phyloP scores from a whole-genome alignment of 164 flowering plant species.

The Tetrastigma voinierianum region DNA sequence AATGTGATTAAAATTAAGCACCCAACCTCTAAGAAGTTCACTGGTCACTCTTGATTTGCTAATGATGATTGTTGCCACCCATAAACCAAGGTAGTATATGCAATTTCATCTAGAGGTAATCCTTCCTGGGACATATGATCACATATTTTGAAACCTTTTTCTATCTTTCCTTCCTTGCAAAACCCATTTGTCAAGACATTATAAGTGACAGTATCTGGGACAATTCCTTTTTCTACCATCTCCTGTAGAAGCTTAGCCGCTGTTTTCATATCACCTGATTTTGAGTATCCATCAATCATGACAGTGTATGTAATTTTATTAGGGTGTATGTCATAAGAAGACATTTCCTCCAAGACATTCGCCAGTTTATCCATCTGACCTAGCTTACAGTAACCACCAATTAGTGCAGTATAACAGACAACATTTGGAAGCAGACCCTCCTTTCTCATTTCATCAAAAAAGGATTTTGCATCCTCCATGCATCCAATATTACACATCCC shows the following conservation, averaged over 20 bases:
- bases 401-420: constrained; percentile 64
- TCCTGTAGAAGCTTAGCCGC: constrained; percentile 50
- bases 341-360: constrained; percentile 51
- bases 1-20: too few relatives aligned
- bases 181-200: constrained; percentile 47
- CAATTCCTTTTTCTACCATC: constrained; percentile 56
- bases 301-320: constrained; percentile 70
- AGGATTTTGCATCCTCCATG: constrained; percentile 44
- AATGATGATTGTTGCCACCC: constrained; percentile 21
- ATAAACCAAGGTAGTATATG: constrained; percentile 54
- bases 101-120: constrained; percentile 44
- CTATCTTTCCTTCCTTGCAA: constrained; percentile 46
- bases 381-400: constrained; percentile 64
- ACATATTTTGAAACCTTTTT: constrained; percentile 45
- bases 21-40: constrained; percentile 1
- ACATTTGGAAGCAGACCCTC: constrained; percentile 62
- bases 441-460: constrained; percentile 57
- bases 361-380: constrained; percentile 61
- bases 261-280: constrained; percentile 38
- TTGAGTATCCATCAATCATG: constrained; percentile 61
- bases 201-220: constrained; percentile 67
- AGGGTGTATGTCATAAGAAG: constrained; percentile 36
- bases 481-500: constrained; percentile 52
- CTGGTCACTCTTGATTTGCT: constrained; percentile 15
- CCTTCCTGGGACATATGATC: constrained; percentile 45